Evolutionary conservation across 2,329 filamentous ascomycete genomes (phyloP), one percentile per base, ranked within the genome.

Genomic region (Fusarium sp.): DNA sequence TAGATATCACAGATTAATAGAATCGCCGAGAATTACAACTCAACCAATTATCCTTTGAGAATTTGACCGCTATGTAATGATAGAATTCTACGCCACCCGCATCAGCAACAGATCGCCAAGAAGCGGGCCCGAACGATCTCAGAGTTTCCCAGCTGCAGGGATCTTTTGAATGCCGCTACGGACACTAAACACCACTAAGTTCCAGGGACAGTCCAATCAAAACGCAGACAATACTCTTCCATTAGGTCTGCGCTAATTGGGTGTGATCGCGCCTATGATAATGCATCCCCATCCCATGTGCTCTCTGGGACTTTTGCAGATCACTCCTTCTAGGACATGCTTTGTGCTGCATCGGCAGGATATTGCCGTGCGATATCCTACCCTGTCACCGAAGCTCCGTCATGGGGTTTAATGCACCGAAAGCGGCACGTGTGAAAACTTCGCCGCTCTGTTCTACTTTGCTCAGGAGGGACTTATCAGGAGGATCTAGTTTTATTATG

Each of bases 211-310:
- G 23, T 4, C 59, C 26, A 64, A 64, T 58, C 11, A 47, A 21
- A 36, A 36, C 17, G 7, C 17, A 32, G 8, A 10, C 11, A 19
- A 19, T 19, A 28, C 28, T 45, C 48, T 46, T 55, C 50, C 7
- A n/a, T 63, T 20, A 63, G 62, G 49, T 14, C 15, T 28, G 17
- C 34, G 7, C 34, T 23, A 36, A 51, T 11, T 38, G 51, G 21
- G 57, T 45, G 24, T 19, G 17, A 15, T n/a, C 34, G 15, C 23
- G 8, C 63, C 64, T 67, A 34, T 67, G 54, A 58, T 19, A 67
- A 23, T 7, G 21, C 58, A 7, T 20, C 12, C 17, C 50, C 44
- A 6, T 15, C 12, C 56, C 70, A 72, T 70, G 70, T 72, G 70
- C 39, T 21, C 15, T n/a, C 15, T 2, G 11, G 20, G 12, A 23